These are phyloP conservation scores for Phytophthora europaea DNA, from an alignment of 352 stramenopile genomes.

Conservation along the genomic window DNA sequence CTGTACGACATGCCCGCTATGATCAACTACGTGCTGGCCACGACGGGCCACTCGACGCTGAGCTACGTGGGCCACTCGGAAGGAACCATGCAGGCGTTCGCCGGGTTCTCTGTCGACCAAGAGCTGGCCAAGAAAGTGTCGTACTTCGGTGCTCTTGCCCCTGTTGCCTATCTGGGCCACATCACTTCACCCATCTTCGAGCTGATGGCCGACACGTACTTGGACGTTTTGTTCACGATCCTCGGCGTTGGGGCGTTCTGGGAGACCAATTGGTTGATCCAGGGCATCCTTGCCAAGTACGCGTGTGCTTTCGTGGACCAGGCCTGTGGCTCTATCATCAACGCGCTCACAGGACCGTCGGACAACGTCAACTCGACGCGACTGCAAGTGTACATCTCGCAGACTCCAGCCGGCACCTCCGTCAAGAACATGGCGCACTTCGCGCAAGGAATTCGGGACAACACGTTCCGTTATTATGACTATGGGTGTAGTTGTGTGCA, in stretches of 20 bases:
- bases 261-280: conserved; percentile 54
- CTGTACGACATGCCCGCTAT: conserved; percentile 73
- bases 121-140: conserved; percentile 67
- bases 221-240: conserved; percentile 55
- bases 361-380: conserved; percentile 66
- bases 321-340: conserved; percentile 63
- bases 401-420: conserved; percentile 66
- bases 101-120: conserved; percentile 64
- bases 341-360: conserved; percentile 58
- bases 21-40: conserved; percentile 62
- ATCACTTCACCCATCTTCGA: conserved; percentile 57
- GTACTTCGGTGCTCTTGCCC: conserved; percentile 69
- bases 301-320: conserved; percentile 59
- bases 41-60: conserved; percentile 46
- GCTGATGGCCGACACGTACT: conserved; percentile 50
- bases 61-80: conserved; percentile 75
- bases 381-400: conserved; percentile 74
- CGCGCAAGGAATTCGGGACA: conserved; percentile 66
- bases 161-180: conserved; percentile 54
- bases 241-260: conserved; percentile 63
- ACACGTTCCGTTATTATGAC: conserved; percentile 70
- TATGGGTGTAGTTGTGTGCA: conserved; percentile 61
- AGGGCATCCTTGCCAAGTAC: conserved; percentile 64
- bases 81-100: conserved; percentile 74
- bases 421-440: conserved; percentile 78